Evolutionary conservation across 139 green algal species (phyloP).

Genomic region (Chlorella sorokiniana): DNA sequence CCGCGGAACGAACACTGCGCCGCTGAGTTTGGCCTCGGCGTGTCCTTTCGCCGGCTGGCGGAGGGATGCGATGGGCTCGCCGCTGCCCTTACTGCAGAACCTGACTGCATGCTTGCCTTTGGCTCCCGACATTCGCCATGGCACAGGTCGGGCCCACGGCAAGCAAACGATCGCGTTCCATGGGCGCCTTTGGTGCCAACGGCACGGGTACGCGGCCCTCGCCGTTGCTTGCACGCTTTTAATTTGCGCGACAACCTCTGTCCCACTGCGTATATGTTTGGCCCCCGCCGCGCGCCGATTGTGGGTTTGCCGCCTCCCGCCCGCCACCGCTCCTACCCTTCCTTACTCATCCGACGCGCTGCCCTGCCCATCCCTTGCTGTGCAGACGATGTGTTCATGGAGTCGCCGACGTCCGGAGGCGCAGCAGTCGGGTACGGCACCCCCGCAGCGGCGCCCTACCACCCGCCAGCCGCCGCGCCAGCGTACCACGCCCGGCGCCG

Average conservation of each 20-base stretch:
- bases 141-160: slow-evolving; percentile 15
- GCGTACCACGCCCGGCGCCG: not conserved
- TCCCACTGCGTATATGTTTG: too few relatives aligned
- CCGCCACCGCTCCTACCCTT: not conserved
- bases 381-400: slow-evolving; percentile 10
- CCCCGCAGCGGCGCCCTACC: not conserved
- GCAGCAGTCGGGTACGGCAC: not conserved
- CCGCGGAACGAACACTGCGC: too few relatives aligned
- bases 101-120: too few relatives aligned
- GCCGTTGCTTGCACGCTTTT: too few relatives aligned
- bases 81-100: too few relatives aligned
- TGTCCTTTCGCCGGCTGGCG: too few relatives aligned
- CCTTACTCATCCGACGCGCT: not conserved
- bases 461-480: not conserved
- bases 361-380: not conserved
- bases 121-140: not conserved
- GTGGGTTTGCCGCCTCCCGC: not conserved
- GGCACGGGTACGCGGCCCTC: slow-evolving; percentile 1
- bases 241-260: too few relatives aligned
- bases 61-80: too few relatives aligned
- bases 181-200: slow-evolving; percentile 20
- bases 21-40: too few relatives aligned
- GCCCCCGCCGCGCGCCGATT: too few relatives aligned
- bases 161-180: slow-evolving; percentile 19
- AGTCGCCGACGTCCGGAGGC: slow-evolving; percentile 12